Percentiles rank a stretch among this genome's conserved stretches.
These are phyloP conservation scores for Trametes cingulata DNA, from an alignment of 768 basidiomycete species.

Conservation along the genomic window DNA sequence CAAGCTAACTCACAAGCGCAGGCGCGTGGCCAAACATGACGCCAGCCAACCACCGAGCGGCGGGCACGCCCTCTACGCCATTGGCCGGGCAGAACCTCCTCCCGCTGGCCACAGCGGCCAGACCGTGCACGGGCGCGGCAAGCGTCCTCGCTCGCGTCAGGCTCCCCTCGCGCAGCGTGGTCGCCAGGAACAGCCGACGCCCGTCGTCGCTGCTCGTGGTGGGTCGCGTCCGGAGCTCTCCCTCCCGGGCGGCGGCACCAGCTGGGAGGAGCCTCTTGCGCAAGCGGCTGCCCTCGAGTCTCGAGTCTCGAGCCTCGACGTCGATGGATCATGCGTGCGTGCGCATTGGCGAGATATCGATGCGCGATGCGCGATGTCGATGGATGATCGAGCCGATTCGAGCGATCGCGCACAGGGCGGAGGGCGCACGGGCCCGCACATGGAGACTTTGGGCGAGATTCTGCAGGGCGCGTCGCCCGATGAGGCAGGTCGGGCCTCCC, in stretches of 20 bases:
- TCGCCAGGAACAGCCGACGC: not conserved
- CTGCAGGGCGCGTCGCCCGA: conserved; percentile 1
- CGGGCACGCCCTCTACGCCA: not conserved
- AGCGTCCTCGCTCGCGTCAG: not conserved
- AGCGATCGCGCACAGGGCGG: not conserved
- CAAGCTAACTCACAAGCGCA: no score
- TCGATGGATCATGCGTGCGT: not conserved
- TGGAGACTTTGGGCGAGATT: not conserved
- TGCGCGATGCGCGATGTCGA: no score
- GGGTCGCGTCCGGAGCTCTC: no score
- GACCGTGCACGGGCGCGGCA: not conserved
- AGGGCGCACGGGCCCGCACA: not conserved
- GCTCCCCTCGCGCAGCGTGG: not conserved
- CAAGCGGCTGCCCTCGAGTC: no score
- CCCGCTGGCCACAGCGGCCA: not conserved
- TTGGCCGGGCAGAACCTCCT: not conserved
- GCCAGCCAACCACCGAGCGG: no score
- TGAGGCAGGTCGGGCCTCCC: conserved; percentile 1
- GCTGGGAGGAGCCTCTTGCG: not conserved
- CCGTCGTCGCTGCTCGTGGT: no score
- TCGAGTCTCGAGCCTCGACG: not conserved
- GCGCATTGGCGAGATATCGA: not conserved
- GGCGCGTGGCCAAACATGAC: no score
- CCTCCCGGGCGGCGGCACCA: no score
- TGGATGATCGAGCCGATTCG: not conserved